phyloP scores from a whole-genome alignment of 495 filamentous ascomycete species.

The Penicillium paxilli region DNA sequence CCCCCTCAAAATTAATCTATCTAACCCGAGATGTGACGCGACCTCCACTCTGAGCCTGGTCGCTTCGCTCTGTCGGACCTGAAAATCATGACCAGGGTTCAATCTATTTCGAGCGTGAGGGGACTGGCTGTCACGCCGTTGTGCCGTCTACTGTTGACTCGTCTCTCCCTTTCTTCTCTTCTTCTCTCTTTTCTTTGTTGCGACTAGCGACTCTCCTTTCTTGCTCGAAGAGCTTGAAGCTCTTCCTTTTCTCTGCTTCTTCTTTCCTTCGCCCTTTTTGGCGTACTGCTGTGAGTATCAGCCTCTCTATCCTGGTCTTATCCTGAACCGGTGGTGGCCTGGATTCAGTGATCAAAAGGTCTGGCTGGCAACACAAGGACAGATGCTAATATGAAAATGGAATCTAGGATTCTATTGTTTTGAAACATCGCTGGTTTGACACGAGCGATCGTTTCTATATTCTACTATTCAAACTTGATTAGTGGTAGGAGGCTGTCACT shows the following conservation, averaged over 20 bases:
- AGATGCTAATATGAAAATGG: background rate
- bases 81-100: conserved; percentile 2
- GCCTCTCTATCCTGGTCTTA: background rate
- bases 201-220: conserved; percentile 9
- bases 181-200: conserved; percentile 12
- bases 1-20: background rate
- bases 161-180: conserved; percentile 11
- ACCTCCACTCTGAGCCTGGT: background rate
- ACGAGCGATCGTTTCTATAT: conserved; percentile 22
- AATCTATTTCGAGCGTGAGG: conserved; percentile 14
- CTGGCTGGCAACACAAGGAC: background rate
- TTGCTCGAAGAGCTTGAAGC: conserved; percentile 25
- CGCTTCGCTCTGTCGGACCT: background rate
- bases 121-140: conserved; percentile 3
- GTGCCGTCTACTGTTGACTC: background rate
- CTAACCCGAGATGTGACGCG: conserved; percentile 1
- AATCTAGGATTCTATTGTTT: conserved; percentile 2
- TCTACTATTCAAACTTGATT: conserved; percentile 5
- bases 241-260: conserved; percentile 12
- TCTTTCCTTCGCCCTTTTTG: background rate
- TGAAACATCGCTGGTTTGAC: conserved; percentile 30
- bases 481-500: conserved; percentile 8
- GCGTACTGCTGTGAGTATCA: background rate
- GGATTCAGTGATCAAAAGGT: background rate
- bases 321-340: background rate